Percentiles rank a stretch among this genome's conserved stretches.
These are phyloP conservation scores for Plasmodium sp. DNA, from an alignment of 169 alveolate genomes.

Conservation along the genomic window DNA sequence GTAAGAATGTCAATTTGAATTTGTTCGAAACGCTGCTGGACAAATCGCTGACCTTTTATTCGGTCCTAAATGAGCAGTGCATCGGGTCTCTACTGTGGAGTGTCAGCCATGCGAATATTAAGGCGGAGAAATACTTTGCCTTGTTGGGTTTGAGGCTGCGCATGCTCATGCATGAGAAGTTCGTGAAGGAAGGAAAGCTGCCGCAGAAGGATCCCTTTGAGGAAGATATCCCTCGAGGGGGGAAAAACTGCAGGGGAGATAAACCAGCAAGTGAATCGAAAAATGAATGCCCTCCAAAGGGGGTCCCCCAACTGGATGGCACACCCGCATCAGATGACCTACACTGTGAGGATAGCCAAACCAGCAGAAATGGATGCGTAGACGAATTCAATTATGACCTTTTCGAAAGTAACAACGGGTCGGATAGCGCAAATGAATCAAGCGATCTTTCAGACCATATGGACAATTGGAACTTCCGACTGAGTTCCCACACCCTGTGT, in stretches of 20 bases:
- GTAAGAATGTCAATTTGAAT: conserved; percentile 35
- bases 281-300: background rate
- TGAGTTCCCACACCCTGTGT: background rate
- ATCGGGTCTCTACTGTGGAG: conserved; percentile 73
- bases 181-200: background rate
- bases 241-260: background rate
- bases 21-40: conserved; percentile 61
- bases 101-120: conserved; percentile 59
- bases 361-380: background rate
- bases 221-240: background rate
- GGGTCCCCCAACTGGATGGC: background rate
- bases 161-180: conserved; percentile 29
- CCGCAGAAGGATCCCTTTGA: background rate
- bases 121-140: conserved; percentile 70
- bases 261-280: background rate
- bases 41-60: conserved; percentile 48
- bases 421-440: background rate
- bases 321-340: background rate
- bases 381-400: background rate
- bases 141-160: conserved; percentile 16
- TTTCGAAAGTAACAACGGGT: background rate
- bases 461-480: conserved; percentile 5
- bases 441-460: background rate
- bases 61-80: conserved; percentile 65
- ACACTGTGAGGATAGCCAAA: background rate